Conservation (phyloP, 345 rosid genomes). For the Tarenaya hassleriana region DNA sequence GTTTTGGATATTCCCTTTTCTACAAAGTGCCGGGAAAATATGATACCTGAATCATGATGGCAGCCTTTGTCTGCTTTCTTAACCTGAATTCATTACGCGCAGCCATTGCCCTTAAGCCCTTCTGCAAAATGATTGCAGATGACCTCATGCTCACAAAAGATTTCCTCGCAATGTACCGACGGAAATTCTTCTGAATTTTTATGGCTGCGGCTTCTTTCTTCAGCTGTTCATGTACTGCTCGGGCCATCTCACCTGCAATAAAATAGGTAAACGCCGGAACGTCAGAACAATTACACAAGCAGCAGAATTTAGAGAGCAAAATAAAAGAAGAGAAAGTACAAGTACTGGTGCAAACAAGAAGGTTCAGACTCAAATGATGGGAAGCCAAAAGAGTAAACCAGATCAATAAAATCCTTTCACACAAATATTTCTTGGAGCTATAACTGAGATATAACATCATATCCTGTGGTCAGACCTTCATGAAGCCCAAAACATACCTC, state of each 20-base stretch:
- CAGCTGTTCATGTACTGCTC: slow-evolving; percentile 53
- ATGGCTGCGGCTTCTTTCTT: slow-evolving; percentile 68
- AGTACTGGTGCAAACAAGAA: slow-evolving; percentile 1
- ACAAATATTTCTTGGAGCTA: slow-evolving; percentile 3
- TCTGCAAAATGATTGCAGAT: slow-evolving; percentile 69
- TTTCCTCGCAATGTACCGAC: slow-evolving; percentile 45
- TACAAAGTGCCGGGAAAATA: slow-evolving; percentile 2
- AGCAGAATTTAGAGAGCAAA: slow-evolving; percentile 11
- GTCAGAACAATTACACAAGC: slow-evolving; percentile 12
- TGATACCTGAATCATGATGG: slow-evolving; percentile 65
- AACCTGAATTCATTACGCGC: slow-evolving; percentile 80
- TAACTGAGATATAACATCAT: slow-evolving; percentile 6
- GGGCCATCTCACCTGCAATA: slow-evolving; percentile 50
- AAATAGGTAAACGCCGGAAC: slow-evolving; percentile 1
- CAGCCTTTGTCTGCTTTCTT: slow-evolving; percentile 75
- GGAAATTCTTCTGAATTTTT: slow-evolving; percentile 78
- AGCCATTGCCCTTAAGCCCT: slow-evolving; percentile 79
- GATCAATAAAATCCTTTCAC: not conserved
- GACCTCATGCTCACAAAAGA: slow-evolving; percentile 40
- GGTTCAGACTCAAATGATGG: slow-evolving; percentile 14
- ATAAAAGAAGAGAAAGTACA: slow-evolving; percentile 12
- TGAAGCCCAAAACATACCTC: slow-evolving; percentile 46
- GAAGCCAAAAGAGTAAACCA: slow-evolving; percentile 4
- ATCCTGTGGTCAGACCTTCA: not conserved
- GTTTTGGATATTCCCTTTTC: slow-evolving; percentile 14